Evolutionary conservation across 441 rosid species (phyloP).

Genomic region (Eutrema salsugineum): DNA sequence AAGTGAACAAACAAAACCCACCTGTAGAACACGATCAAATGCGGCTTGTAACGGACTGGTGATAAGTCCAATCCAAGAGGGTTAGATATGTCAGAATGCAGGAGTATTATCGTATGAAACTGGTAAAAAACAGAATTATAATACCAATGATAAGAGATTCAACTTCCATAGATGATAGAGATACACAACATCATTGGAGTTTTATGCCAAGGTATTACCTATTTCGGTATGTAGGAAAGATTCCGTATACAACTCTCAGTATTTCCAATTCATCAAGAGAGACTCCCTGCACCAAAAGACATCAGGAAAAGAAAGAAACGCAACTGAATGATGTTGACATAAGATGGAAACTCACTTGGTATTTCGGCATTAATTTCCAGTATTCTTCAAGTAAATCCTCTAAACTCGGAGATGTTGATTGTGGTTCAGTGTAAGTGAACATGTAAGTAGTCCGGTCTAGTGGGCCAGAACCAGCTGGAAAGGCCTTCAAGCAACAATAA

Average conservation of each 20-base stretch:
- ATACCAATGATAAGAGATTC: conserved; percentile 7
- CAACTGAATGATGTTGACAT: neutral
- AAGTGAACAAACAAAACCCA: conserved; percentile 27
- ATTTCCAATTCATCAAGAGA: conserved; percentile 72
- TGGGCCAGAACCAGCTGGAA: conserved; percentile 96
- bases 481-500: conserved; percentile 58
- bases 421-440: conserved; percentile 93
- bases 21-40: conserved; percentile 92
- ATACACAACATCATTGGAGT: neutral
- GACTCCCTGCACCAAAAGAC: conserved; percentile 52
- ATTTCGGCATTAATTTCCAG: conserved; percentile 90
- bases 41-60: conserved; percentile 93
- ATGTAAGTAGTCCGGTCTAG: conserved; percentile 88
- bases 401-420: conserved; percentile 68
- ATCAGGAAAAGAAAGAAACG: neutral
- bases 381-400: conserved; percentile 88
- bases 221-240: conserved; percentile 81
- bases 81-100: conserved; percentile 40
- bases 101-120: conserved; percentile 24
- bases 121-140: conserved; percentile 16
- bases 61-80: conserved; percentile 44
- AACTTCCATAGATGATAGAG: neutral
- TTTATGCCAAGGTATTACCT: conserved; percentile 48
- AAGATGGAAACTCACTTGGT: conserved; percentile 58
- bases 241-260: conserved; percentile 83